Evolutionary conservation across 352 stramenopile genomes (phyloP).

Genomic region (Phytophthora europaea): DNA sequence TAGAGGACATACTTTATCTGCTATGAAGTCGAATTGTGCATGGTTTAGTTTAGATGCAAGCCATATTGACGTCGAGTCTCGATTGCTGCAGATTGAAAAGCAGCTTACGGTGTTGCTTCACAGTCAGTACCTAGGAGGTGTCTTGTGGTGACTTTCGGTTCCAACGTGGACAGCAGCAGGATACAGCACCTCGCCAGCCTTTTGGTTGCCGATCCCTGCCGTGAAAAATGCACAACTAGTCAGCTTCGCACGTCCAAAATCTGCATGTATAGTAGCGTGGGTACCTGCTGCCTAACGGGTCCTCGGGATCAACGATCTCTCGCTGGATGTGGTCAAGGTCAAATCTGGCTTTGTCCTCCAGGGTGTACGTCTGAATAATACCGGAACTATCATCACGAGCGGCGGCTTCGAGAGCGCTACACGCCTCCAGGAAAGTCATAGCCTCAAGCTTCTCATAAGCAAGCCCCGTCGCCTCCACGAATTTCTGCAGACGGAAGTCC

Average conservation of each 20-base stretch:
- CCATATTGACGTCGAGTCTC: too few relatives aligned
- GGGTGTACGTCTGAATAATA: constrained; percentile 14
- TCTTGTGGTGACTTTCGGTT: background rate
- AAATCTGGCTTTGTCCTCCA: constrained; percentile 13
- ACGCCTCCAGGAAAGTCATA: constrained; percentile 17
- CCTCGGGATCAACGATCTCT: constrained; percentile 12
- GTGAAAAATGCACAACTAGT: background rate
- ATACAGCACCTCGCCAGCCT: background rate
- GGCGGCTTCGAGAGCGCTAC: constrained; percentile 8
- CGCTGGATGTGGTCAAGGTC: constrained; percentile 18
- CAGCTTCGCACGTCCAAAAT: background rate
- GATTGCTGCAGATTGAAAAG: too few relatives aligned
- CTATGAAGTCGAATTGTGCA: too few relatives aligned
- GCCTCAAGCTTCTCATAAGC: background rate
- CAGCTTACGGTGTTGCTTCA: too few relatives aligned
- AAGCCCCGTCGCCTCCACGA: constrained; percentile 12
- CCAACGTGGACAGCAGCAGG: background rate
- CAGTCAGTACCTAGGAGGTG: background rate
- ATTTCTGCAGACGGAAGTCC: constrained; percentile 19
- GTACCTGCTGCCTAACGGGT: constrained; percentile 10
- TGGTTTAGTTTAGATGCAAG: too few relatives aligned
- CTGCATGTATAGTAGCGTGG: background rate
- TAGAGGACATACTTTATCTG: too few relatives aligned
- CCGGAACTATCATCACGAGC: constrained; percentile 1
- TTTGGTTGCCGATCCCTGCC: background rate